These are phyloP conservation scores for Dryadomyces quercivorus DNA, from an alignment of 2,329 filamentous ascomycete genomes.

Conservation along the genomic window DNA sequence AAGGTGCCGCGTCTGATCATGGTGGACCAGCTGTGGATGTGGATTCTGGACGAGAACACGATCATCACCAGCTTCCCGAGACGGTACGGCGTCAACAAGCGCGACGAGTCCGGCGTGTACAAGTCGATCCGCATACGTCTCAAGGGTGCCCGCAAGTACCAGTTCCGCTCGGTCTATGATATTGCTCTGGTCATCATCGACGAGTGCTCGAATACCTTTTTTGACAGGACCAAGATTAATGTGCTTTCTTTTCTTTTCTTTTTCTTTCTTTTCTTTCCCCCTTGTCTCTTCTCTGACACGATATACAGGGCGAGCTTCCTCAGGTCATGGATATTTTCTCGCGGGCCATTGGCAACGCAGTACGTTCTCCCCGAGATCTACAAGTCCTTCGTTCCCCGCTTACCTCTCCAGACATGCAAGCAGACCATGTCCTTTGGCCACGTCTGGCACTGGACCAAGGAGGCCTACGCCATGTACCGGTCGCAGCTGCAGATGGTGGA, in stretches of 20 bases:
- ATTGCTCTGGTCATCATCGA: conserved; percentile 28
- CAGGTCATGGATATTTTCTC: conserved; percentile 29
- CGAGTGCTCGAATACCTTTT: conserved; percentile 27
- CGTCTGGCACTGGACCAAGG: conserved; percentile 23
- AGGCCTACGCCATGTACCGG: neutral
- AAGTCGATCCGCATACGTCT: conserved; percentile 24
- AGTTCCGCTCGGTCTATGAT: conserved; percentile 27
- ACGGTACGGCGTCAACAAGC: conserved; percentile 28
- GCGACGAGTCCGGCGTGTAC: conserved; percentile 26
- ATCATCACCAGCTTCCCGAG: conserved; percentile 21
- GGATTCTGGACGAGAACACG: conserved; percentile 19
- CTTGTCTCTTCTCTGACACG: no score
- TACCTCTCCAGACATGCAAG: conserved; percentile 16
- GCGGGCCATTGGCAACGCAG: conserved; percentile 22
- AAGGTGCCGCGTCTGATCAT: conserved; percentile 17
- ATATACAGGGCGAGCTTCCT: conserved; percentile 13
- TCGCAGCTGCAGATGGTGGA: neutral
- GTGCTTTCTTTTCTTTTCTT: neutral
- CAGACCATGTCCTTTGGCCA: conserved; percentile 25
- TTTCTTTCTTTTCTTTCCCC: no score
- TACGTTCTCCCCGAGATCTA: neutral
- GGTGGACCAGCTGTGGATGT: conserved; percentile 22
- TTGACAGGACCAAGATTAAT: conserved; percentile 16
- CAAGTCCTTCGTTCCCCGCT: no score
- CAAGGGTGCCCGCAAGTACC: conserved; percentile 11